Percentiles rank a stretch among this genome's conserved stretches.
phyloP scores from a whole-genome alignment of 257 asterid species.

The Fraxinus quadrangulata region DNA sequence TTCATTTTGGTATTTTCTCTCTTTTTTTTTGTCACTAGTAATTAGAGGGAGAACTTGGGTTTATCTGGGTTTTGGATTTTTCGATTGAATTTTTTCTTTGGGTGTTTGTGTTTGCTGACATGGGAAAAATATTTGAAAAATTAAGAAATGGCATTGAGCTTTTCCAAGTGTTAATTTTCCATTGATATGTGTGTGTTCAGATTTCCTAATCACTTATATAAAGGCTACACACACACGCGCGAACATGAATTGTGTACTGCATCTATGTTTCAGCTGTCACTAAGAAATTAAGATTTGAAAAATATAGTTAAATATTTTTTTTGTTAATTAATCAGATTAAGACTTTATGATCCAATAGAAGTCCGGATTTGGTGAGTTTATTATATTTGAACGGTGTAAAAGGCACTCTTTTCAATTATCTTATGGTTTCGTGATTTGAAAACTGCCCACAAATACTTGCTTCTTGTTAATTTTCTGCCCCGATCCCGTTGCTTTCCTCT shows the following conservation, averaged over 20 bases:
- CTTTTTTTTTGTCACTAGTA: background rate
- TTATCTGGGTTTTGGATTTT: background rate
- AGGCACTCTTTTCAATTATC: background rate
- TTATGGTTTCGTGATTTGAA: background rate
- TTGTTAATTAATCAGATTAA: conserved; percentile 9
- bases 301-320: conserved; percentile 11
- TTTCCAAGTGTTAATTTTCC: background rate
- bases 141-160: background rate
- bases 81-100: background rate
- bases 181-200: background rate
- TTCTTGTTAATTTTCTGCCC: background rate
- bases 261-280: background rate
- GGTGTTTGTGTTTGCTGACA: conserved; percentile 2
- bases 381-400: background rate
- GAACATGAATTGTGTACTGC: background rate
- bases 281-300: background rate
- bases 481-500: background rate
- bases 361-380: background rate
- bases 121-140: background rate
- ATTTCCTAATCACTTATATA: background rate
- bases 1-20: background rate
- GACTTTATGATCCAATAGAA: conserved; percentile 15
- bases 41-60: background rate
- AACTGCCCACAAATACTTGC: conserved; percentile 1
- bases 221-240: background rate